These are phyloP conservation scores for Vigna mungo DNA, from an alignment of 306 rosid genomes.

Conservation along the genomic window DNA sequence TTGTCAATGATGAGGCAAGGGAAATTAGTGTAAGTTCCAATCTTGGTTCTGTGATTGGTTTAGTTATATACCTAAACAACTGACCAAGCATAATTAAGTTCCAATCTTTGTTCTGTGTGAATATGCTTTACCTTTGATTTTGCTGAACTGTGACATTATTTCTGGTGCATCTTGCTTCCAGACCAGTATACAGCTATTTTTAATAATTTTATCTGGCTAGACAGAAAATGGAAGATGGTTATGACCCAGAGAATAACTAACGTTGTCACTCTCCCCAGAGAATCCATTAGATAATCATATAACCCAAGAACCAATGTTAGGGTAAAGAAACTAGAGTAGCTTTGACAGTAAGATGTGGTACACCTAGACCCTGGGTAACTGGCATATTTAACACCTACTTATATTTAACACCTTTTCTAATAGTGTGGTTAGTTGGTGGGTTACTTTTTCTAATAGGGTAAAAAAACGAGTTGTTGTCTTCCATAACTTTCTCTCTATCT, in stretches of 20 bases:
- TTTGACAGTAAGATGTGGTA: slow-evolving; percentile 25
- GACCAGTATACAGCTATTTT: slow-evolving; percentile 44
- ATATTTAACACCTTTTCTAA: too few relatives aligned
- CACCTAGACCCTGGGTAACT: slow-evolving; percentile 32
- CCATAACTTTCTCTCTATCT: background rate
- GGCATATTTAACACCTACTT: too few relatives aligned
- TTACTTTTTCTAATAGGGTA: too few relatives aligned
- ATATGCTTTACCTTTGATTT: too few relatives aligned
- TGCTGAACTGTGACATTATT: too few relatives aligned
- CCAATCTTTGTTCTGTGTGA: too few relatives aligned
- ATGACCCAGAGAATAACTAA: slow-evolving; percentile 41
- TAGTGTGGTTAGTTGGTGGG: too few relatives aligned
- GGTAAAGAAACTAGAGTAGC: slow-evolving; percentile 28
- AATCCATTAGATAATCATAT: slow-evolving; percentile 41
- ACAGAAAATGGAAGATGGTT: slow-evolving; percentile 42
- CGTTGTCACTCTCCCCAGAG: slow-evolving; percentile 22
- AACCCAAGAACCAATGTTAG: slow-evolving; percentile 36
- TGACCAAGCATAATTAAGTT: too few relatives aligned
- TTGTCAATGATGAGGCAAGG: too few relatives aligned
- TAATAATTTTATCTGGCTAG: slow-evolving; percentile 32
- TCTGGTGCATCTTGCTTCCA: slow-evolving; percentile 33
- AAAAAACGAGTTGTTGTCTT: background rate
- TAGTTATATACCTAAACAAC: too few relatives aligned
- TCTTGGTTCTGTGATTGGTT: too few relatives aligned
- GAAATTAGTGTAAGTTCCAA: too few relatives aligned